Conservation (phyloP, 768 basidiomycete species). For the Mycena venus region DNA sequence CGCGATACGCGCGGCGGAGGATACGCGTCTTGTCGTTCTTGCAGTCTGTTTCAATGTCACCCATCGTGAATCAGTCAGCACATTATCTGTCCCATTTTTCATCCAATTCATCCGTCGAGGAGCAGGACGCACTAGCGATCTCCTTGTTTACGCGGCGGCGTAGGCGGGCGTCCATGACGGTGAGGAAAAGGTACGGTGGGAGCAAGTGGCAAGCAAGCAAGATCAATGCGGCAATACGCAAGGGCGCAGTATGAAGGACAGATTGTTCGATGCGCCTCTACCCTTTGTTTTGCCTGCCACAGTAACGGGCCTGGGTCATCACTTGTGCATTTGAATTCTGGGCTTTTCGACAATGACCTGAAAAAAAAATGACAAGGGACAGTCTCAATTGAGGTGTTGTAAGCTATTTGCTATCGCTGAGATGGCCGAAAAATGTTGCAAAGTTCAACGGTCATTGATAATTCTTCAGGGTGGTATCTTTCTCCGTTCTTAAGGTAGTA, state of each 20-base stretch:
- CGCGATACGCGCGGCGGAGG: too few relatives aligned
- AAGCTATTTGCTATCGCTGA: too few relatives aligned
- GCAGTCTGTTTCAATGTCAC: constrained; percentile 71
- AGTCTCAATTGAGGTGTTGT: too few relatives aligned
- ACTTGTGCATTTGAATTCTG: neutral
- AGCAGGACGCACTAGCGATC: constrained; percentile 78
- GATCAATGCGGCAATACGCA: too few relatives aligned
- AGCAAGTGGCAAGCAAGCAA: neutral
- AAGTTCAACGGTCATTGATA: neutral
- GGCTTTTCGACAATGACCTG: neutral
- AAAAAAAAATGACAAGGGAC: too few relatives aligned
- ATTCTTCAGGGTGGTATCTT: neutral
- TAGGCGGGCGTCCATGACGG: constrained; percentile 85
- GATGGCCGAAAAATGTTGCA: too few relatives aligned
- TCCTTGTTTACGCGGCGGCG: constrained; percentile 96
- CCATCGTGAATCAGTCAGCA: too few relatives aligned
- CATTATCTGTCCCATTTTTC: too few relatives aligned
- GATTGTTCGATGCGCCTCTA: neutral
- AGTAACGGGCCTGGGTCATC: neutral
- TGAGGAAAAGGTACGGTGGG: too few relatives aligned
- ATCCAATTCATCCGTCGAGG: neutral
- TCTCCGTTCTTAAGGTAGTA: neutral
- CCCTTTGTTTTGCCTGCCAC: neutral
- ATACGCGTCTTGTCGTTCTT: constrained; percentile 94
- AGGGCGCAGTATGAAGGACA: neutral